Evolutionary conservation across 1,284 basidiomycete genomes (phyloP).

Genomic region (Pyrrhoderma noxium): DNA sequence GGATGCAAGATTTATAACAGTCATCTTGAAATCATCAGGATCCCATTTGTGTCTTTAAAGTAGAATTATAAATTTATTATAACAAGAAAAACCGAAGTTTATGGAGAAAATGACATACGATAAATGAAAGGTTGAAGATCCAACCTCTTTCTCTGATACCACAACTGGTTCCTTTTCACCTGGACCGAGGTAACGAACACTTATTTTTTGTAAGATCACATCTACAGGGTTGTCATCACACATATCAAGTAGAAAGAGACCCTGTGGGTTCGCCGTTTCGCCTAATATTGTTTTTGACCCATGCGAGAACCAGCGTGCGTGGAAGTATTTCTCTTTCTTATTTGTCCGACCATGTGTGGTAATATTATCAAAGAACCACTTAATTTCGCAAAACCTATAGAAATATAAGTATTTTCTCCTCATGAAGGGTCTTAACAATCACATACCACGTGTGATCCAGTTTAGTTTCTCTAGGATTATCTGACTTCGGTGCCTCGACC

Average conservation of each 20-base stretch:
- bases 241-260: slow-evolving; percentile 44
- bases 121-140: slow-evolving; percentile 11
- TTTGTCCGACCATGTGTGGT: slow-evolving; percentile 16
- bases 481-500: slow-evolving; percentile 28
- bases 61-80: background rate
- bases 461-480: background rate
- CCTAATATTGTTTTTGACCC: slow-evolving; percentile 58
- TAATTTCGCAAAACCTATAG: slow-evolving; percentile 55
- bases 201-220: slow-evolving; percentile 49
- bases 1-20: slow-evolving; percentile 26
- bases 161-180: slow-evolving; percentile 36
- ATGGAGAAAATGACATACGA: background rate
- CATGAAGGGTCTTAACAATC: too few relatives aligned
- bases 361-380: slow-evolving; percentile 45
- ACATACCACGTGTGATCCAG: too few relatives aligned
- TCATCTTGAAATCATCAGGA: background rate
- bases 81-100: background rate
- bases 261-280: slow-evolving; percentile 53
- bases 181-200: slow-evolving; percentile 34
- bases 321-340: slow-evolving; percentile 38
- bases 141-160: slow-evolving; percentile 28
- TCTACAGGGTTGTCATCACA: slow-evolving; percentile 46
- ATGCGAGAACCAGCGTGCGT: slow-evolving; percentile 60
- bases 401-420: background rate
- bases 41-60: slow-evolving; percentile 9